phyloP scores from a whole-genome alignment of 106 monocot species.

The Hemerocallis citrina region DNA sequence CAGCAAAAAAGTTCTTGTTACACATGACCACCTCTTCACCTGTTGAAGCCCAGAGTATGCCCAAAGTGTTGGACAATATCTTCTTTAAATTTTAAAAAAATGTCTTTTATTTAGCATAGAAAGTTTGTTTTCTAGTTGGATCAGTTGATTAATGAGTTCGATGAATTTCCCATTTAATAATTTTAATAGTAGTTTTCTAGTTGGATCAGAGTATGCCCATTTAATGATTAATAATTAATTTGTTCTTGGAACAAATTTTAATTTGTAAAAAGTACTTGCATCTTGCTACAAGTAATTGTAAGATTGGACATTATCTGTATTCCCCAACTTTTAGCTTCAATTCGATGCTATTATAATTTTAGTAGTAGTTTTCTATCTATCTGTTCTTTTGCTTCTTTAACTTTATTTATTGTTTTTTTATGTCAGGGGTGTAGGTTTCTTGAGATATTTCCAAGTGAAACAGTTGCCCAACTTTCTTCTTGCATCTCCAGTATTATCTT shows the following conservation, averaged over 20 bases:
- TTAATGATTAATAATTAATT: neutral
- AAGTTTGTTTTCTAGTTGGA: no score
- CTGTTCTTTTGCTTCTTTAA: neutral
- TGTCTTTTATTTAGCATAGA: no score
- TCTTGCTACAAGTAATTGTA: no score
- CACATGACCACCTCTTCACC: no score
- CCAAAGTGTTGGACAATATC: no score
- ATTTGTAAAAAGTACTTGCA: no score
- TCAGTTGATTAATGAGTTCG: neutral
- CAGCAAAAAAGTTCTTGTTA: no score
- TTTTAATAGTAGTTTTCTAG: neutral
- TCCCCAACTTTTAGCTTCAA: neutral
- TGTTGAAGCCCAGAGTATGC: no score
- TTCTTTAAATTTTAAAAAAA: no score
- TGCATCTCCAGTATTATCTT: constrained; percentile 69
- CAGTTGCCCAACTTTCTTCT: constrained; percentile 97
- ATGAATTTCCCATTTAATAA: neutral
- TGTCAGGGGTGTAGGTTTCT: constrained; percentile 90
- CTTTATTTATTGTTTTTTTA: constrained; percentile 2
- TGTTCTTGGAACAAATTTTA: neutral
- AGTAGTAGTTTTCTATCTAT: neutral
- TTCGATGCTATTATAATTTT: no score
- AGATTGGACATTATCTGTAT: neutral
- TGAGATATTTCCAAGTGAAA: constrained; percentile 91
- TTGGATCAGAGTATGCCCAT: neutral